phyloP scores from a whole-genome alignment of 306 rosid genomes.

The Dryas alaskensis region DNA sequence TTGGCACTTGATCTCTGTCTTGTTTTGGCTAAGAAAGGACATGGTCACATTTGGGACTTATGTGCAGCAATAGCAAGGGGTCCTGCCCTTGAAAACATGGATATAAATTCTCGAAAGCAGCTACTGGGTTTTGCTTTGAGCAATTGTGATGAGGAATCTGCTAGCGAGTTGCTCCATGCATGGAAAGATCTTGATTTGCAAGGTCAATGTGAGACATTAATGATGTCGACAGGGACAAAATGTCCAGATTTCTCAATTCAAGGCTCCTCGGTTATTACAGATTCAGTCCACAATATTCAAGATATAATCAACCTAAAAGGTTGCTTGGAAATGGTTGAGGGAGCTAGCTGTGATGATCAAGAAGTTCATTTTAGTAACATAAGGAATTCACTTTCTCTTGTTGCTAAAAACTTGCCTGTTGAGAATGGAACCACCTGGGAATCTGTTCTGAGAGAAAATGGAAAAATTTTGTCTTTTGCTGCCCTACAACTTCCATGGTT shows the following conservation, averaged over 20 bases:
- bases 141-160: conserved; percentile 92
- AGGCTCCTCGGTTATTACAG: conserved; percentile 52
- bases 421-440: conserved; percentile 70
- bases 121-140: conserved; percentile 89
- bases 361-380: conserved; percentile 53
- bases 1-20: conserved; percentile 96
- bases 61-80: conserved; percentile 99
- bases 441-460: conserved; percentile 69
- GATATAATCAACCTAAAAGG: conserved; percentile 43
- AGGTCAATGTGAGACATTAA: conserved; percentile 77
- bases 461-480: conserved; percentile 75
- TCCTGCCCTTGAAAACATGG: conserved; percentile 97
- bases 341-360: conserved; percentile 44
- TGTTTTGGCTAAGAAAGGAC: conserved; percentile 83
- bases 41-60: conserved; percentile 90
- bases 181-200: conserved; percentile 98
- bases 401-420: conserved; percentile 64
- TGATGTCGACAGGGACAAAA: conserved; percentile 49
- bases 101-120: conserved; percentile 78
- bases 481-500: conserved; percentile 85
- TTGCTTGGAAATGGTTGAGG: conserved; percentile 38
- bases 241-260: conserved; percentile 50
- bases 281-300: conserved; percentile 41
- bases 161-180: conserved; percentile 81
- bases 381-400: conserved; percentile 45